A percentile compares a stretch with the other conserved stretches of the same genome.
Evolutionary conservation across 2,329 filamentous ascomycete genomes (phyloP).

Genomic region (Fusarium setosum): DNA sequence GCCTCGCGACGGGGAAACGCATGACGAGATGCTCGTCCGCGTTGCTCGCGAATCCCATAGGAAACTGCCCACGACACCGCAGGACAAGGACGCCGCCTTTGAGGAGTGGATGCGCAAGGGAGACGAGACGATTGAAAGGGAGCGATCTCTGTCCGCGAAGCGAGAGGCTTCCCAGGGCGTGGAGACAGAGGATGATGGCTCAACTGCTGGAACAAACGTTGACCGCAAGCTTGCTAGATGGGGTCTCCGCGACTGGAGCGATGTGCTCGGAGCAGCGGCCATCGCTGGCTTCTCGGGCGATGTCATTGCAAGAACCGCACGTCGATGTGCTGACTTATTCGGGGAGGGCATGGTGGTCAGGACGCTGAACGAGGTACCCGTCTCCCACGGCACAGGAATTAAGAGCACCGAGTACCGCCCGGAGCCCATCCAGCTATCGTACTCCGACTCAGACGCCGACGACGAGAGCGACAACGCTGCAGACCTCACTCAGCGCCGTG

Average conservation of each 20-base stretch:
- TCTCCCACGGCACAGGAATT: constrained; percentile 37
- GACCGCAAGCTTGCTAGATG: constrained; percentile 48
- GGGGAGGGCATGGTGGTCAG: constrained; percentile 75
- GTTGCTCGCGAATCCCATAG: constrained; percentile 57
- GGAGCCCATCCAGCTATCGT: constrained; percentile 38
- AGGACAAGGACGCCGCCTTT: constrained; percentile 46
- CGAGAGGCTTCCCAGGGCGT: constrained; percentile 26
- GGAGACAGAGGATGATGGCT: constrained; percentile 29
- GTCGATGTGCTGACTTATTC: constrained; percentile 82
- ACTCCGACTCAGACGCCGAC: constrained; percentile 34
- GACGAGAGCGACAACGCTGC: constrained; percentile 41
- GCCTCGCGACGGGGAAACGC: constrained; percentile 57
- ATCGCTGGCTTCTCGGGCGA: constrained; percentile 75
- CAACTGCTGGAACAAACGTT: constrained; percentile 25
- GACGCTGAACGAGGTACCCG: constrained; percentile 57
- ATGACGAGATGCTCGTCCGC: constrained; percentile 58
- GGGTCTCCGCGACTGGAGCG: constrained; percentile 81
- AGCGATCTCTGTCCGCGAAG: constrained; percentile 26
- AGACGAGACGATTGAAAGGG: constrained; percentile 41
- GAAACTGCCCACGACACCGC: constrained; percentile 39
- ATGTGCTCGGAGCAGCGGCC: constrained; percentile 82
- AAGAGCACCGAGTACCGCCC: constrained; percentile 46
- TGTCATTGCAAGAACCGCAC: constrained; percentile 75
- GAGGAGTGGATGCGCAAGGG: constrained; percentile 49
- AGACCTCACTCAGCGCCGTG: constrained; percentile 44